Evolutionary conservation across 2,329 filamentous ascomycete species (phyloP).

Genomic region (Colletotrichum camelliae): DNA sequence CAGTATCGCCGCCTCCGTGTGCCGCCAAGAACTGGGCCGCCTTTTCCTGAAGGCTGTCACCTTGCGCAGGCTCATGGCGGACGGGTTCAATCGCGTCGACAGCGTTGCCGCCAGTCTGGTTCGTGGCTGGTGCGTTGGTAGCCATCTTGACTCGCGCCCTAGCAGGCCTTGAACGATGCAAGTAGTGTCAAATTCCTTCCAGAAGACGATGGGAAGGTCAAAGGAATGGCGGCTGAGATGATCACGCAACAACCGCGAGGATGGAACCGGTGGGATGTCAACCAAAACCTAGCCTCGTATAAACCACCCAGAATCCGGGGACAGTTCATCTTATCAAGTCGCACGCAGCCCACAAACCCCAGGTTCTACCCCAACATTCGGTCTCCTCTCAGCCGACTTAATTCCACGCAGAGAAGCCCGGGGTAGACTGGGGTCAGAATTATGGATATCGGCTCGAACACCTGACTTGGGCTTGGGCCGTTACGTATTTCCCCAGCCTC

Average conservation of each 20-base stretch:
- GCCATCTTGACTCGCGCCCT: background rate
- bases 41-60: conserved; percentile 36
- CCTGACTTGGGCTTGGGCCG: background rate
- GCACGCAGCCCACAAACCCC: background rate
- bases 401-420: background rate
- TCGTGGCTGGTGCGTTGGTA: background rate
- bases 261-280: background rate
- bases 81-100: background rate
- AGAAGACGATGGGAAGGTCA: background rate
- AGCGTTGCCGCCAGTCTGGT: background rate
- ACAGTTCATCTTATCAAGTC: conserved; percentile 6
- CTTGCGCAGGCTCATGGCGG: background rate
- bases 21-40: conserved; percentile 50
- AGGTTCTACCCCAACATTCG: background rate
- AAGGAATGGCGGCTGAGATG: background rate
- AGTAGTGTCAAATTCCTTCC: background rate
- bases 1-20: conserved; percentile 38
- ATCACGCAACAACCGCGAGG: background rate
- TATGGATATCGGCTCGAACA: background rate
- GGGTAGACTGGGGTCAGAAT: background rate
- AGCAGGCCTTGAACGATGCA: background rate
- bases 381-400: background rate
- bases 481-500: background rate
- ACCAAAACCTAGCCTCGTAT: background rate
- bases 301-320: background rate